A percentile compares a stretch with the other conserved stretches of the same genome.
Evolutionary conservation across 768 basidiomycete species (phyloP).

Genomic region (Pleurotus salmoneostramineus): DNA sequence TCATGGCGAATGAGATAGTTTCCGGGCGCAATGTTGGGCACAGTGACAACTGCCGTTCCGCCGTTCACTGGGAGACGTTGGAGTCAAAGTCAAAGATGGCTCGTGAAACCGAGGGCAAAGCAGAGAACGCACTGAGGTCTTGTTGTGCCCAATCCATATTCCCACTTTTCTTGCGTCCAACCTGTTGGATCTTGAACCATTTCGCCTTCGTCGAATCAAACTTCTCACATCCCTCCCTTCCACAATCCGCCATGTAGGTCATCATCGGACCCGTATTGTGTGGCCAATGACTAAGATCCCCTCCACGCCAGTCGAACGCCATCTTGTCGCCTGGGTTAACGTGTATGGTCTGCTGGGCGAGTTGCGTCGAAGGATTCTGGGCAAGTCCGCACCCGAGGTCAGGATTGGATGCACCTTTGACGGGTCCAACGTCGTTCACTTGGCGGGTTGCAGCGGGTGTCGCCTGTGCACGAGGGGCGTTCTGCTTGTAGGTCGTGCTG

Average conservation of each 20-base stretch:
- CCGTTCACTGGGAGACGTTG: constrained; percentile 30
- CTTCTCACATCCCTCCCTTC: constrained; percentile 49
- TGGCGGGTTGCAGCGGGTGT: constrained; percentile 36
- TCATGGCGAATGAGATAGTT: constrained; percentile 78
- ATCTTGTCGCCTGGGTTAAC: constrained; percentile 59
- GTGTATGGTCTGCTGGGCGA: constrained; percentile 44
- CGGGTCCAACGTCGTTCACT: constrained; percentile 30
- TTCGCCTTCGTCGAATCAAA: constrained; percentile 54
- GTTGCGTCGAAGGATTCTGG: constrained; percentile 32
- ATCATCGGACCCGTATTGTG: constrained; percentile 67
- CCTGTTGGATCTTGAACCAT: constrained; percentile 74
- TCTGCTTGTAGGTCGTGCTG: constrained; percentile 32
- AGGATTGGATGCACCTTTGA: constrained; percentile 53
- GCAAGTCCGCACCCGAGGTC: constrained; percentile 53
- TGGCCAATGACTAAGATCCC: constrained; percentile 29
- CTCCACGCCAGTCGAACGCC: constrained; percentile 53
- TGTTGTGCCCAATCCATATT: constrained; percentile 47
- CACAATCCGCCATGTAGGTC: constrained; percentile 72
- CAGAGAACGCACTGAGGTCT: constrained; percentile 42
- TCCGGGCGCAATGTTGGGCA: constrained; percentile 60
- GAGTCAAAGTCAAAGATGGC: neutral
- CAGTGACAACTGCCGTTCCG: constrained; percentile 29
- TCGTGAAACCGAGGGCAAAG: neutral
- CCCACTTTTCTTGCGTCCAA: constrained; percentile 33
- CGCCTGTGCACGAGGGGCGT: constrained; percentile 20